Evolutionary conservation across 164 flowering plant genomes (phyloP), one percentile per base, ranked within the genome.

Genomic region (Berberis thunbergii): DNA sequence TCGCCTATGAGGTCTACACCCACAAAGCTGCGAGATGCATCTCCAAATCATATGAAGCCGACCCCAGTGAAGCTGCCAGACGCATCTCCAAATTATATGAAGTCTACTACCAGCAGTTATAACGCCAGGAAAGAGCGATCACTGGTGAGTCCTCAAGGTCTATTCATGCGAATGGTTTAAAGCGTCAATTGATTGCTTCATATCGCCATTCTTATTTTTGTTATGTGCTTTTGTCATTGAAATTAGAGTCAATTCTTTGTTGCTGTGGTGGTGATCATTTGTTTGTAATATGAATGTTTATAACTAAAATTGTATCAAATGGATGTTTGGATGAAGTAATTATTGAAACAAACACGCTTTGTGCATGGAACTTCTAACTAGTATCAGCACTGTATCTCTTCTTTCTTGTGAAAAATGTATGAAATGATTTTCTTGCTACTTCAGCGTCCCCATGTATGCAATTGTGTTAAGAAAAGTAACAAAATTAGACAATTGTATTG

Each of bases 51-150:
- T 26, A 26, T 26, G 26, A 26, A 26, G 26, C 42, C 64, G 43
- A 43, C 76, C 43, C 43, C 50, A 3, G 52, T 54, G 63, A 71
- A 66, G 55, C 43, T 53, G 41, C 13, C 59, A 11, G 72, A 72
- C 44, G 54, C 75, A 13, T 65, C 73, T 2, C 85, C 80, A 8
- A 71, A 79, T 71, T 82, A 76, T 61, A 79, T 77, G 79, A 80
- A 76, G 75, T 68, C 81, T 39, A 26, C 26, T 26, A 80, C 86
- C 9, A 80, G 62, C 72, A 70, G 77, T 61, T 85, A 78, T 52
- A 75, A 74, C 65, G 76, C 75, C 40, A 79, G 74, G 70, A 81
- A 26, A 62, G 81, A 68, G 50, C 50, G 57, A 60, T 26, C 26
- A 26, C 26, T 26, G 43, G 40, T 5, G 43, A 8, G 43, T 57